Conservation (phyloP, 2,329 filamentous ascomycete genomes). For the Thelonectria discophora region DNA sequence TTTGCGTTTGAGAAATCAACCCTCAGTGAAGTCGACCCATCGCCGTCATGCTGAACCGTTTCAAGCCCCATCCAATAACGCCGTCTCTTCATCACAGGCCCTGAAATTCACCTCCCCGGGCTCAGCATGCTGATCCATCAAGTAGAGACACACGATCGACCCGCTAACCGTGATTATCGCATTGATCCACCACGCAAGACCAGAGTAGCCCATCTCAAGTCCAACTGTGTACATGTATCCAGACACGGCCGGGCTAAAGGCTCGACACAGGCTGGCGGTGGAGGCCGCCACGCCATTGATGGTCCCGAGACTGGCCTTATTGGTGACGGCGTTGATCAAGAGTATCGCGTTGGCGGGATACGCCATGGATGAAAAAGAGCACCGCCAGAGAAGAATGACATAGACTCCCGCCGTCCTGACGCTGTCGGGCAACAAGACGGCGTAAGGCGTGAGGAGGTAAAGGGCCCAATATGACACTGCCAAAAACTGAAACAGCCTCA, state of each 20-base stretch:
- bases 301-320: conserved; percentile 83
- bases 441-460: conserved; percentile 88
- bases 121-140: conserved; percentile 4
- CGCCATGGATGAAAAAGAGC: conserved; percentile 88
- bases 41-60: no score
- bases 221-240: conserved; percentile 86
- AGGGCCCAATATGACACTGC: conserved; percentile 85
- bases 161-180: conserved; percentile 43
- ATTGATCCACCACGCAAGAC: conserved; percentile 92
- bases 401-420: conserved; percentile 80
- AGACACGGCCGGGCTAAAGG: conserved; percentile 87
- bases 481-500: conserved; percentile 83
- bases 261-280: conserved; percentile 86
- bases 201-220: conserved; percentile 81
- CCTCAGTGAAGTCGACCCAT: no score
- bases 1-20: no score
- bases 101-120: not conserved
- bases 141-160: conserved; percentile 5
- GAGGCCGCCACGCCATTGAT: conserved; percentile 94
- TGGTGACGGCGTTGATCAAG: conserved; percentile 86
- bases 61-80: not conserved
- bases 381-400: conserved; percentile 85
- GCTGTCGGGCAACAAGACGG: conserved; percentile 79
- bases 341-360: conserved; percentile 92
- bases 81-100: conserved; percentile 15